Percentiles rank a stretch among this genome's conserved stretches.
Evolutionary conservation across 805 yeast species (phyloP).

Genomic region (Danielia oregonensis): DNA sequence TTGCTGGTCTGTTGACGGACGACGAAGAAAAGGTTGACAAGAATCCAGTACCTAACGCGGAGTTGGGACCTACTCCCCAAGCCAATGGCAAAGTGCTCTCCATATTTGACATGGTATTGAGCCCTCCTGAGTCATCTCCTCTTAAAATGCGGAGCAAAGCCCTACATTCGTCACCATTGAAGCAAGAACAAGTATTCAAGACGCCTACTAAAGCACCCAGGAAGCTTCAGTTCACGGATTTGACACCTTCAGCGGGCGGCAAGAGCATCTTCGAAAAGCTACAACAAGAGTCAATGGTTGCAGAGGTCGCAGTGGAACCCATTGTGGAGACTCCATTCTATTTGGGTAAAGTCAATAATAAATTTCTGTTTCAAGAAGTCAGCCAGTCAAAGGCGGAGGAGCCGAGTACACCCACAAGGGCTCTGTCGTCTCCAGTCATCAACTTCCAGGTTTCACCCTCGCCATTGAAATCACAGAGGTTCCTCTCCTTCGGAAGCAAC

Average conservation of each 20-base stretch:
- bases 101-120: conserved; percentile 55
- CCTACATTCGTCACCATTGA: background rate
- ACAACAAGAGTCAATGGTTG: conserved; percentile 7
- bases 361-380: conserved; percentile 11
- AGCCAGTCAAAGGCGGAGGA: too few species aligned
- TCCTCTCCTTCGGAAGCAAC: conserved; percentile 17
- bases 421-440: conserved; percentile 1
- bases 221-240: conserved; percentile 10
- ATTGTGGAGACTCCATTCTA: conserved; percentile 13
- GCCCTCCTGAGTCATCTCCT: conserved; percentile 45
- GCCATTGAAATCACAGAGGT: conserved; percentile 37
- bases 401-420: conserved; percentile 3
- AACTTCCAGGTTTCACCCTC: conserved; percentile 43
- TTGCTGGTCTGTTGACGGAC: conserved; percentile 2
- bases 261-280: conserved; percentile 7
- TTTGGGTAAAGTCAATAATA: conserved; percentile 12
- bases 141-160: conserved; percentile 16
- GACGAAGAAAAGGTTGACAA: conserved; percentile 7
- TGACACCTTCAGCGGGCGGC: conserved; percentile 11
- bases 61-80: conserved; percentile 86
- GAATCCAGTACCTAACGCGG: conserved; percentile 20
- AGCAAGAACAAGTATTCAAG: conserved; percentile 19
- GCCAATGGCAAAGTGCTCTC: conserved; percentile 72
- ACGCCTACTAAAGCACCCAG: conserved; percentile 31
- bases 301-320: background rate